Conservation (phyloP, 2,329 filamentous ascomycete species). For the Penicillium paneum region DNA sequence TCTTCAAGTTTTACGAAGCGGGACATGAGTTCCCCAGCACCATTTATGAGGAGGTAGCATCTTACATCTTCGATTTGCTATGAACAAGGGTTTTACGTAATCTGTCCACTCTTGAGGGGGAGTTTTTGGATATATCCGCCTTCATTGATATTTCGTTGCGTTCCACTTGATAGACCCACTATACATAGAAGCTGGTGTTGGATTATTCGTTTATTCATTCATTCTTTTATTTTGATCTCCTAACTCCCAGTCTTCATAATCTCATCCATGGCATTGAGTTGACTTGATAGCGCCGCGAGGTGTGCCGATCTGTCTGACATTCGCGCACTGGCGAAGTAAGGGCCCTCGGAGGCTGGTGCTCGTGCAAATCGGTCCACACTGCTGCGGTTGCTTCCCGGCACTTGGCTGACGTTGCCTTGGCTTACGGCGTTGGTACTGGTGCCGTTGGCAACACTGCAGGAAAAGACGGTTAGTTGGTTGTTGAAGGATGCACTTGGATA, state of each 20-base stretch:
- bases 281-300: slow-evolving; percentile 28
- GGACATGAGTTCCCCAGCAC: slow-evolving; percentile 70
- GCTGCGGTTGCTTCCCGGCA: slow-evolving; percentile 24
- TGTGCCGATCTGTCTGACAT: slow-evolving; percentile 32
- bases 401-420: slow-evolving; percentile 27
- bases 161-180: slow-evolving; percentile 10
- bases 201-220: neutral
- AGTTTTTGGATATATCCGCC: neutral
- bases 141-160: neutral
- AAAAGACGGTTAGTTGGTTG: slow-evolving; percentile 6
- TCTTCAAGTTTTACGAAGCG: slow-evolving; percentile 56
- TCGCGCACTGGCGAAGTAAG: slow-evolving; percentile 34
- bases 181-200: slow-evolving; percentile 4
- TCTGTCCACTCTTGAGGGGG: neutral
- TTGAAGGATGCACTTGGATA: neutral
- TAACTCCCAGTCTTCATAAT: slow-evolving; percentile 24
- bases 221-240: slow-evolving; percentile 4
- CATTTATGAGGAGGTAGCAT: slow-evolving; percentile 57
- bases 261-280: slow-evolving; percentile 31
- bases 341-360: slow-evolving; percentile 28
- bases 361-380: slow-evolving; percentile 29
- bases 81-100: slow-evolving; percentile 18
- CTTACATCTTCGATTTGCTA: slow-evolving; percentile 47
- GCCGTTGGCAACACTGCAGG: slow-evolving; percentile 19
- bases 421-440: slow-evolving; percentile 20